Evolutionary conservation across 345 rosid genomes (phyloP).

Genomic region (Hibiscus syriacus): DNA sequence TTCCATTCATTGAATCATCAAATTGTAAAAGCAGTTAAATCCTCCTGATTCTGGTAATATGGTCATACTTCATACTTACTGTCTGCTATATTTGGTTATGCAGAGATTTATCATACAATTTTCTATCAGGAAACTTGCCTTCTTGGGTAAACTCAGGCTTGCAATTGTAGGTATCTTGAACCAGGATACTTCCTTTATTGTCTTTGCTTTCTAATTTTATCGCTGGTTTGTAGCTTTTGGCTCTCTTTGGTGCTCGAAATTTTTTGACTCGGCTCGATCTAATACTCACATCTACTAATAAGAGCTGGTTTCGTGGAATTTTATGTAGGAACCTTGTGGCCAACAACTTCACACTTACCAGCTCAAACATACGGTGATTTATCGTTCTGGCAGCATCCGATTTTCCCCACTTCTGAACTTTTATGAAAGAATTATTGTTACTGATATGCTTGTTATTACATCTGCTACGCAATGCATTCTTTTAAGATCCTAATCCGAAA

Average conservation of each 20-base stretch:
- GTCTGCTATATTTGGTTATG: not conserved
- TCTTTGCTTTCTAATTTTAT: not conserved
- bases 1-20: not conserved
- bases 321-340: conserved; percentile 29
- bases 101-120: conserved; percentile 40
- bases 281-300: no score
- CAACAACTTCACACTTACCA: conserved; percentile 27
- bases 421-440: no score
- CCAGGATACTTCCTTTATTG: not conserved
- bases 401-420: not conserved
- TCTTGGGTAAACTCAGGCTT: no score
- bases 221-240: not conserved
- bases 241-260: not conserved
- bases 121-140: conserved; percentile 28
- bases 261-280: no score
- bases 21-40: no score
- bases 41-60: no score
- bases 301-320: not conserved
- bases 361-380: conserved; percentile 14
- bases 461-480: no score
- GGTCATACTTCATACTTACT: not conserved
- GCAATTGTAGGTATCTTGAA: conserved; percentile 22
- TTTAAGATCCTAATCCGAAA: not conserved
- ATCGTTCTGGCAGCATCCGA: no score
- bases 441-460: no score